Percentiles rank a stretch among this genome's conserved stretches.
Conservation (phyloP, 345 rosid genomes). For the Acer campestre region DNA sequence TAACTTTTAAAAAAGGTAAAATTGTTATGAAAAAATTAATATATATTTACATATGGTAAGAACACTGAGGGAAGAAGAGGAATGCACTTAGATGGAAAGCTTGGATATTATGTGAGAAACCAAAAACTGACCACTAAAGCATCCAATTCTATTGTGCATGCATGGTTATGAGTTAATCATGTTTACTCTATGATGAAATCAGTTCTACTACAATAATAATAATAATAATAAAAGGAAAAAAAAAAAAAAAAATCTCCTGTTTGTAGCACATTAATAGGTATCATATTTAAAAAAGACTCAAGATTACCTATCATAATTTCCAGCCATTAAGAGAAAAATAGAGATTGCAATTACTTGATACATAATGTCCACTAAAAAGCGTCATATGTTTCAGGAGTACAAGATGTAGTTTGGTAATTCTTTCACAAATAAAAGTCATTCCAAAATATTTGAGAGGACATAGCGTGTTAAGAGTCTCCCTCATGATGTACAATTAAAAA, state of each 20-base stretch:
- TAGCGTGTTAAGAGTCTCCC: background rate
- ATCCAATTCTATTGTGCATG: too few species aligned
- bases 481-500: background rate
- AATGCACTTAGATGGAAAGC: background rate
- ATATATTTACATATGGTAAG: too few species aligned
- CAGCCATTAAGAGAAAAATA: background rate
- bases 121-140: background rate
- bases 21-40: too few species aligned
- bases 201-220: too few species aligned
- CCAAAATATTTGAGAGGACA: background rate
- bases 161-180: too few species aligned
- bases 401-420: background rate
- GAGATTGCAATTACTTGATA: background rate
- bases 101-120: background rate
- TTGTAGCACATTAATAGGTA: background rate
- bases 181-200: too few species aligned
- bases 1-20: too few species aligned
- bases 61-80: slow-evolving; percentile 33
- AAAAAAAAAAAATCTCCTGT: background rate
- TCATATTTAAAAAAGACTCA: background rate
- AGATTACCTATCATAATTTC: background rate
- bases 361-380: background rate
- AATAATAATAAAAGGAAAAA: too few species aligned
- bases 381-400: too few species aligned
- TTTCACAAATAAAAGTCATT: background rate